phyloP scores from a whole-genome alignment of 768 basidiomycete genomes.

The Suillus luteus region DNA sequence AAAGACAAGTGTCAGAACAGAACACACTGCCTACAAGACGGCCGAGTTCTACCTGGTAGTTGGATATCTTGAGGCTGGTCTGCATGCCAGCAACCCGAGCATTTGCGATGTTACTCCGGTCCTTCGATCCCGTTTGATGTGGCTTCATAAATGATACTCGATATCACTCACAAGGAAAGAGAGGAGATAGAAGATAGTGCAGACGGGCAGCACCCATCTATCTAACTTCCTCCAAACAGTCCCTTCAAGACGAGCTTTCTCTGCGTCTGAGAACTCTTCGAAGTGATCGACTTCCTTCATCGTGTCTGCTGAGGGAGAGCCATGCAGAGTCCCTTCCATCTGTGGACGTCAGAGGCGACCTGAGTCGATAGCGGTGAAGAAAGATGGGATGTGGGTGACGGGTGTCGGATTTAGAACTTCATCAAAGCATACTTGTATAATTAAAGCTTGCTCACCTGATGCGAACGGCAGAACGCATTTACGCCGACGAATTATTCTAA shows the following conservation, averaged over 20 bases:
- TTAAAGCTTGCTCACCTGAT: not conserved
- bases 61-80: constrained; percentile 41
- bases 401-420: not conserved
- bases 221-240: constrained; percentile 54
- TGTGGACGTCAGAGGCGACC: not conserved
- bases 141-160: not conserved
- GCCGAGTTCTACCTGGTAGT: constrained; percentile 26
- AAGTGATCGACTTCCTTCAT: constrained; percentile 15
- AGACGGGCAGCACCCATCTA: constrained; percentile 47
- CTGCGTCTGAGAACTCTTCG: constrained; percentile 18
- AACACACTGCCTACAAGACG: not conserved
- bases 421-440: not conserved
- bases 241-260: constrained; percentile 35
- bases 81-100: constrained; percentile 65
- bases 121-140: constrained; percentile 22
- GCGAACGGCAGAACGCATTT: not conserved
- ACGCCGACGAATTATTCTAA: not conserved
- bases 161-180: constrained; percentile 50
- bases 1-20: not conserved
- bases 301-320: constrained; percentile 3
- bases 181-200: constrained; percentile 51
- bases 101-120: constrained; percentile 53
- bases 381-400: not conserved
- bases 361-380: not conserved
- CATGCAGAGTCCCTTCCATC: constrained; percentile 12